A percentile compares a stretch with the other conserved stretches of the same genome.
These are phyloP conservation scores for Leccinum arenicola DNA, from an alignment of 768 basidiomycete species.

Conservation along the genomic window DNA sequence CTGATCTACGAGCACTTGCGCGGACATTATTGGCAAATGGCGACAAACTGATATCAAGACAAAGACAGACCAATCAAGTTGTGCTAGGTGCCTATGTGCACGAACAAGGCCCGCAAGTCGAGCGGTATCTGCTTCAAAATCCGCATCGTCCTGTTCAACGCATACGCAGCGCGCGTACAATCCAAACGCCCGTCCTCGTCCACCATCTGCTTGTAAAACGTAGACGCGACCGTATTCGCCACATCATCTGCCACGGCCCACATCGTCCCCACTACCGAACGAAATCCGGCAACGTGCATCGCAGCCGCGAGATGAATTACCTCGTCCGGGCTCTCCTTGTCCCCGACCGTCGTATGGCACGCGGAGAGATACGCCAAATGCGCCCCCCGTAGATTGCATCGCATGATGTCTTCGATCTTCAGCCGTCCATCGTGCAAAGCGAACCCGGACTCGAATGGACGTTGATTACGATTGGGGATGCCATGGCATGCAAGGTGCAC, in stretches of 20 bases:
- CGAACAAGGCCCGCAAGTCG: constrained; percentile 10
- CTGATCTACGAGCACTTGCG: no score
- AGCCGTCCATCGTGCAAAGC: constrained; percentile 1
- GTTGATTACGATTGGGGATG: not conserved
- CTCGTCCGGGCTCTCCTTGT: constrained; percentile 5
- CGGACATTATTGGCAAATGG: no score
- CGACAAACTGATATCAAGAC: no score
- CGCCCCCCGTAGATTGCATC: not conserved
- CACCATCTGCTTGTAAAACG: constrained; percentile 6
- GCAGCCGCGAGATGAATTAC: constrained; percentile 25
- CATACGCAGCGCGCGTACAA: constrained; percentile 6
- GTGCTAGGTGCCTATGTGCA: constrained; percentile 7
- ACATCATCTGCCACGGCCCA: not conserved
- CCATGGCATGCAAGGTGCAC: constrained; percentile 29
- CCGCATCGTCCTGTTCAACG: constrained; percentile 6
- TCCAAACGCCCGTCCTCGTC: not conserved
- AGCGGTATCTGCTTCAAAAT: not conserved
- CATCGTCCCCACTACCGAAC: not conserved
- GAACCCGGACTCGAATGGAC: constrained; percentile 19
- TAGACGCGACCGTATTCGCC: not conserved
- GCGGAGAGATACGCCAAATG: constrained; percentile 21
- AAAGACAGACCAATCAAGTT: no score
- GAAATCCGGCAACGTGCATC: constrained; percentile 16
- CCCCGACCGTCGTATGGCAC: constrained; percentile 24
- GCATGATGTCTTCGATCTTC: constrained; percentile 9